These are phyloP conservation scores for Hypoxylon sp. DNA, from an alignment of 2,329 filamentous ascomycete species.

Conservation along the genomic window DNA sequence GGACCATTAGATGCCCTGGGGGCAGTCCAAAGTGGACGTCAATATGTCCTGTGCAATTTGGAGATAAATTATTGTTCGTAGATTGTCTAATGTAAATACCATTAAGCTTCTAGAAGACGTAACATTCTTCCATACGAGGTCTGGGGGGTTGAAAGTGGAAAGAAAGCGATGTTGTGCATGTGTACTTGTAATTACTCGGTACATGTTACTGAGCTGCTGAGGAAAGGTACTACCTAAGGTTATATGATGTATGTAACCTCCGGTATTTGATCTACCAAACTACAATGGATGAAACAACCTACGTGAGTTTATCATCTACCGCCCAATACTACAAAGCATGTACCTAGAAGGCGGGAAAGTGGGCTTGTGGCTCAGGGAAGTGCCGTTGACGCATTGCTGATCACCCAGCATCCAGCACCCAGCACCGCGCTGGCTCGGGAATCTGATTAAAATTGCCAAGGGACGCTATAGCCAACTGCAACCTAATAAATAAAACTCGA, in stretches of 20 bases:
- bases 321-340: too few species aligned
- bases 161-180: too few species aligned
- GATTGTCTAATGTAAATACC: conserved; percentile 36
- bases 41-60: conserved; percentile 44
- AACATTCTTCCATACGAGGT: conserved; percentile 9
- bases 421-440: conserved; percentile 33
- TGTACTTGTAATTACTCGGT: too few species aligned
- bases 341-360: conserved; percentile 31
- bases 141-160: too few species aligned
- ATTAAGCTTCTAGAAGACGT: conserved; percentile 35
- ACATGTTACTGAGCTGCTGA: background rate
- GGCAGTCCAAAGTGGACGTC: conserved; percentile 37
- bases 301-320: conserved; percentile 20
- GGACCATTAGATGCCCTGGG: conserved; percentile 29
- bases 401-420: too few species aligned
- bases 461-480: conserved; percentile 18
- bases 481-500: conserved; percentile 18
- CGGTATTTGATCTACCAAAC: conserved; percentile 1
- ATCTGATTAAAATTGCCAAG: conserved; percentile 30
- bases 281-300: conserved; percentile 22
- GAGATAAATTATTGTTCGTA: conserved; percentile 29
- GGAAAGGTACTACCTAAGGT: background rate
- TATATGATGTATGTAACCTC: background rate
- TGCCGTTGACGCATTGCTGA: conserved; percentile 41
- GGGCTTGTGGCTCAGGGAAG: conserved; percentile 34